Base-by-base conservation (phyloP, 176 grass and related monocot species). In the Musa acuminata region DNA sequence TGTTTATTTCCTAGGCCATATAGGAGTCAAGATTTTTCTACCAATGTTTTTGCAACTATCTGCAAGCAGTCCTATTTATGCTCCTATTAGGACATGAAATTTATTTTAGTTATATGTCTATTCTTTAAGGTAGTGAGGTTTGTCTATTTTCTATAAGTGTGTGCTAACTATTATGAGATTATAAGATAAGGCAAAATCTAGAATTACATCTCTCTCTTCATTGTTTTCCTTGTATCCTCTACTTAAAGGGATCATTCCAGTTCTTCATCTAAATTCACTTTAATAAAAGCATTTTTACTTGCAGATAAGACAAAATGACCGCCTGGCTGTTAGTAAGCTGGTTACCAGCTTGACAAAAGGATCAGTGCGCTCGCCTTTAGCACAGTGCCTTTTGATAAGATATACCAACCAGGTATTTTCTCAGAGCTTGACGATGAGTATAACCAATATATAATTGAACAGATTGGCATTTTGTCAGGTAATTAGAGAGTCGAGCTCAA, bases 221-320 rank as follows among this genome's bases (percentile, higher is more conserved):
- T 43, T 43, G 35, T 43, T 43, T 43, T 43, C 35, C 35, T 43
- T 43, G 35, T 43, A 43, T 25, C 49, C 19, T 12, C 21, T 71
- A 14, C 67, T 71, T 71, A 51, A 52, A 50, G 0, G 13, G 20
- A 48, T 52, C 19, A 71, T 73, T 50, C 21, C 12, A 53, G 9
- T 51, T 74, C 16, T 76, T 11, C 16, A 21, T 52, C 17, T n/a
- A 43, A 43, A 43, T 43, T 43, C 35, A 43, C 3, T 43, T 43
- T 43, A 43, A 43, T 43, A 43, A 6, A 43, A 43, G 35, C 35
- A 43, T 43, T 43, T 43, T 43, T 43, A 43, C 35, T 66, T 53
- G 60, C 88, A 99, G 96, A 91, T 99, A 77, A 94, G 88, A 63
- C 90, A 99, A 86, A 93, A 99, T 87, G 90, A 97, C 57, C 90